phyloP scores from a whole-genome alignment of 2,329 filamentous ascomycete genomes.

The Cladosporium cucumerinum region DNA sequence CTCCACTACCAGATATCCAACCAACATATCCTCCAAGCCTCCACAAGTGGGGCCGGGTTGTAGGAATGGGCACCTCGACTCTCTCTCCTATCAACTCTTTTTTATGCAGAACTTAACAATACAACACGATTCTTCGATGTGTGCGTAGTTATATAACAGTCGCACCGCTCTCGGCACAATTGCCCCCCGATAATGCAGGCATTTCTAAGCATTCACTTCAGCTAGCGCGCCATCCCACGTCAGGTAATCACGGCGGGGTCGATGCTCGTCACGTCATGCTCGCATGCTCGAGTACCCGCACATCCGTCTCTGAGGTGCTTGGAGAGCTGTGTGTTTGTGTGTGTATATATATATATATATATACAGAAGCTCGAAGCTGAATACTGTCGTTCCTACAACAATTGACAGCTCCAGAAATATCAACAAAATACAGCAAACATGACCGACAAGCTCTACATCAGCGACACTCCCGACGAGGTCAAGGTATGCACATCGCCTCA shows the following conservation, averaged over 20 bases:
- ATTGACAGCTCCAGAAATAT: not conserved
- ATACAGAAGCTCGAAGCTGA: not conserved
- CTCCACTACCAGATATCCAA: not conserved
- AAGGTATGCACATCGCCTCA: constrained; percentile 19
- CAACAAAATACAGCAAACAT: constrained; percentile 2
- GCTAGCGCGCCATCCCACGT: constrained; percentile 2
- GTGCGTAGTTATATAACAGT: not conserved
- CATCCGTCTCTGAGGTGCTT: not conserved
- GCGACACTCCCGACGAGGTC: constrained; percentile 35
- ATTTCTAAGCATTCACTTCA: constrained; percentile 6
- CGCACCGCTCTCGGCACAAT: not conserved
- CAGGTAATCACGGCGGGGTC: constrained; percentile 13
- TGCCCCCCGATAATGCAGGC: not conserved
- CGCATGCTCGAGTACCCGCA: not conserved
- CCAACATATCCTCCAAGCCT: not conserved
- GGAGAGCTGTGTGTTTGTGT: not conserved
- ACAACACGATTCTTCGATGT: not conserved
- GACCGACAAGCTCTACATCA: constrained; percentile 13
- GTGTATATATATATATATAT: constrained; percentile 10
- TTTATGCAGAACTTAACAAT: not conserved
- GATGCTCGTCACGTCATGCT: constrained; percentile 9
- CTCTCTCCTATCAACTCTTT: not conserved
- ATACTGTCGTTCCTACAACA: not conserved
- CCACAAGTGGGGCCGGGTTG: not conserved
- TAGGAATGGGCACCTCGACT: not conserved